Conservation (phyloP, 1,139 yeast genomes). For the Kodamaea sp. region DNA sequence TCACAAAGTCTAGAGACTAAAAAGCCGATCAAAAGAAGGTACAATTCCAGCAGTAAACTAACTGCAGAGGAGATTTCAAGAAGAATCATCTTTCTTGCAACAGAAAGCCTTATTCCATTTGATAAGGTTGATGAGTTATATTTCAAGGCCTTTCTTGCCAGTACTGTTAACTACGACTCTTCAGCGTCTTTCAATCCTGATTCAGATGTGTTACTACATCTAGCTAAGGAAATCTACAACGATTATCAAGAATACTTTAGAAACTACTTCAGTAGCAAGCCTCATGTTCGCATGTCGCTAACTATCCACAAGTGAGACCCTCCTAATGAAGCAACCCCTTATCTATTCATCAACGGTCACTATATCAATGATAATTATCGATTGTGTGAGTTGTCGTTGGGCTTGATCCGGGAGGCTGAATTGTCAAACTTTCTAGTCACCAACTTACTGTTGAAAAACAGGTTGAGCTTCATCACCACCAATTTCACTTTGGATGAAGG, state of each 20-base stretch:
- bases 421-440: constrained; percentile 14
- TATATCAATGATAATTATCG: constrained; percentile 19
- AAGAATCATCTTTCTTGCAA: constrained; percentile 16
- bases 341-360: constrained; percentile 21
- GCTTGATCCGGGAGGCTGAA: constrained; percentile 18
- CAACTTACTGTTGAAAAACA: constrained; percentile 13
- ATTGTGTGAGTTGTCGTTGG: constrained; percentile 23
- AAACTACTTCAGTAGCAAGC: constrained; percentile 16
- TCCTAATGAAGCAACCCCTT: constrained; percentile 14
- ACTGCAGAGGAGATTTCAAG: constrained; percentile 15
- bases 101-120: constrained; percentile 25
- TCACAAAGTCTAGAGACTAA: constrained; percentile 1
- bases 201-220: constrained; percentile 18
- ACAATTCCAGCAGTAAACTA: constrained; percentile 6
- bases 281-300: constrained; percentile 17
- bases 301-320: constrained; percentile 26
- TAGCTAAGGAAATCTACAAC: constrained; percentile 20
- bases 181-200: constrained; percentile 16
- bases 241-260: constrained; percentile 22
- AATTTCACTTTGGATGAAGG: constrained; percentile 22
- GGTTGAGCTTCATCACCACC: constrained; percentile 20
- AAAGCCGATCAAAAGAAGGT: constrained; percentile 7
- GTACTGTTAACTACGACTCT: constrained; percentile 10
- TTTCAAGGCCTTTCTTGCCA: constrained; percentile 16
- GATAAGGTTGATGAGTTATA: constrained; percentile 18